Conservation (phyloP, 257 asterid species). For the Cruciata laevipes region DNA sequence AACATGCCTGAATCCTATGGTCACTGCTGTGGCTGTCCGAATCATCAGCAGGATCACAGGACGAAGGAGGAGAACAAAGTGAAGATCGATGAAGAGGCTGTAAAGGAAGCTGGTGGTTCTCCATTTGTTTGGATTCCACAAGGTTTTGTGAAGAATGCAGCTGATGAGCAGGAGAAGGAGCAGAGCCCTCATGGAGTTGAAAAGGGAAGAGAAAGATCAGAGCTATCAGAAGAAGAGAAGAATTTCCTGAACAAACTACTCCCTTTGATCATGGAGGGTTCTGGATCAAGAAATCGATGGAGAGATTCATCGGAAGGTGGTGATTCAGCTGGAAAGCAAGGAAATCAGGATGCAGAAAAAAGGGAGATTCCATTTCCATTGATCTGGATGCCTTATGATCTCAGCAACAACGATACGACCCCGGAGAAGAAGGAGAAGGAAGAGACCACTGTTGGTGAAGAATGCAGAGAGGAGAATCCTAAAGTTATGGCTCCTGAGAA, state of each 20-base stretch:
- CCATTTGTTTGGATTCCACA: conserved; percentile 44
- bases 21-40: conserved; percentile 51
- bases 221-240: conserved; percentile 19
- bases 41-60: conserved; percentile 21
- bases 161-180: background rate
- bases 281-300: background rate
- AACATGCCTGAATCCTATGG: conserved; percentile 23
- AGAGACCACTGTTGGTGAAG: conserved; percentile 8
- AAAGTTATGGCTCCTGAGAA: background rate
- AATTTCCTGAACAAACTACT: conserved; percentile 28
- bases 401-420: conserved; percentile 19
- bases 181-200: conserved; percentile 9
- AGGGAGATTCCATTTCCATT: conserved; percentile 38
- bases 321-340: background rate
- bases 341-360: background rate
- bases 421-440: conserved; percentile 9
- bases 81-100: conserved; percentile 47
- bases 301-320: background rate
- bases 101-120: conserved; percentile 16
- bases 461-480: background rate
- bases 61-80: conserved; percentile 28
- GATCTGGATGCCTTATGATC: conserved; percentile 54
- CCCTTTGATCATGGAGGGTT: conserved; percentile 19
- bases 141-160: conserved; percentile 14
- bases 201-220: conserved; percentile 10